Percentiles rank a stretch among this genome's conserved stretches.
Conservation (phyloP, 306 rosid species). For the Hippophae rhamnoides region DNA sequence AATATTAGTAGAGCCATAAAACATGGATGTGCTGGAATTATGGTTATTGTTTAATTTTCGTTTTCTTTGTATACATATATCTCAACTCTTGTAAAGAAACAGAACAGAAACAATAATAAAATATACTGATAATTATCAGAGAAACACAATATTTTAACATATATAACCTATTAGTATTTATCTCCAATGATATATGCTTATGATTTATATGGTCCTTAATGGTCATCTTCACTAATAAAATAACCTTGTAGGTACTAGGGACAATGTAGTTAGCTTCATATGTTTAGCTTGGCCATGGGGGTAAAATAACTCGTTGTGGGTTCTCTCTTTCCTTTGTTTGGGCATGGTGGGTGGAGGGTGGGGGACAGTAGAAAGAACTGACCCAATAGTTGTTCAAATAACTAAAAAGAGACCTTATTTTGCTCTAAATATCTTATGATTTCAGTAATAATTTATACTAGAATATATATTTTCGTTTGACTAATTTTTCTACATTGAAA, state of each 20-base stretch:
- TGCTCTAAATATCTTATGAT: constrained; percentile 4
- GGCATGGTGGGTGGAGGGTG: neutral
- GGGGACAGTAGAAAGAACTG: neutral
- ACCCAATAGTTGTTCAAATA: constrained; percentile 7
- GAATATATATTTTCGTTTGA: neutral
- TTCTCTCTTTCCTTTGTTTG: neutral
- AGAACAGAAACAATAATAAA: no score
- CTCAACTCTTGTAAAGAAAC: no score
- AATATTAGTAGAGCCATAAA: no score
- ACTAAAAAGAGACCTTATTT: neutral
- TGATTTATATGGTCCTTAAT: constrained; percentile 7
- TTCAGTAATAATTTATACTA: constrained; percentile 1
- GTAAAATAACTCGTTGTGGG: constrained; percentile 4
- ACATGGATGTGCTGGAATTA: no score
- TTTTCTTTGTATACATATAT: no score
- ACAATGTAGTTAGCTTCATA: constrained; percentile 4
- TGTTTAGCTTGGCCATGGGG: constrained; percentile 1
- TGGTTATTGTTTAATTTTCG: no score
- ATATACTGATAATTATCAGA: no score
- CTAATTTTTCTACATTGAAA: constrained; percentile 9
- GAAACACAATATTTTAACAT: no score
- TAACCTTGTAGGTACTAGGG: neutral
- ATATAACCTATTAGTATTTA: constrained; percentile 9
- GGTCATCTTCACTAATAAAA: constrained; percentile 21
- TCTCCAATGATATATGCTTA: constrained; percentile 16